Percentiles rank a stretch among this genome's conserved stretches.
These are phyloP conservation scores for Paradendryphiella salina DNA, from an alignment of 2,329 filamentous ascomycete species.

Conservation along the genomic window DNA sequence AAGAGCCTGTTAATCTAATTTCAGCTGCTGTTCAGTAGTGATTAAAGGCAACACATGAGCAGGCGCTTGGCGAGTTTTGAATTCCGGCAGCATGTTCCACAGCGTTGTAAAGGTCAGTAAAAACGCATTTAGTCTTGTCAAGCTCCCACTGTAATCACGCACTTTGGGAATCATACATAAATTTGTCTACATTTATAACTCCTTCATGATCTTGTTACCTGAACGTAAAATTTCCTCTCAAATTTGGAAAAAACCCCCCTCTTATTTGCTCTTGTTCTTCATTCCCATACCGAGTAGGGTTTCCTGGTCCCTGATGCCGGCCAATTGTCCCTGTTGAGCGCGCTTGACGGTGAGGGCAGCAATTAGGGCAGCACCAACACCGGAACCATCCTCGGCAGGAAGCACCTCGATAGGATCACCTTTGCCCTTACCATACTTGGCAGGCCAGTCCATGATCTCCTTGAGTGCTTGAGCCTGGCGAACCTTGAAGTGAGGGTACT, in stretches of 20 bases:
- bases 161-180: no score
- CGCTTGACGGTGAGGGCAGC: conserved; percentile 70
- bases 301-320: conserved; percentile 59
- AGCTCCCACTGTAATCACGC: no score
- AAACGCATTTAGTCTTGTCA: no score
- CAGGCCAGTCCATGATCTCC: conserved; percentile 94
- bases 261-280: conserved; percentile 13
- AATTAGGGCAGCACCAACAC: conserved; percentile 96
- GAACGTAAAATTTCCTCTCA: neutral
- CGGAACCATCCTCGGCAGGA: conserved; percentile 91
- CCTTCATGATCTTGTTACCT: neutral
- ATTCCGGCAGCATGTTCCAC: no score
- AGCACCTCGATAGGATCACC: conserved; percentile 78
- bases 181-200: neutral
- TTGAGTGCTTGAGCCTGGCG: conserved; percentile 85
- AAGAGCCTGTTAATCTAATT: no score
- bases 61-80: no score
- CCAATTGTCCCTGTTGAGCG: conserved; percentile 61
- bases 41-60: no score
- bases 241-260: neutral
- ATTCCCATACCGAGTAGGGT: conserved; percentile 46
- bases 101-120: no score
- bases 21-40: no score
- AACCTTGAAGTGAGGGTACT: conserved; percentile 97
- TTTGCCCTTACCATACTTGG: conserved; percentile 68